Conservation (phyloP, 2,329 filamentous ascomycete genomes). For the Botrytis aclada region DNA sequence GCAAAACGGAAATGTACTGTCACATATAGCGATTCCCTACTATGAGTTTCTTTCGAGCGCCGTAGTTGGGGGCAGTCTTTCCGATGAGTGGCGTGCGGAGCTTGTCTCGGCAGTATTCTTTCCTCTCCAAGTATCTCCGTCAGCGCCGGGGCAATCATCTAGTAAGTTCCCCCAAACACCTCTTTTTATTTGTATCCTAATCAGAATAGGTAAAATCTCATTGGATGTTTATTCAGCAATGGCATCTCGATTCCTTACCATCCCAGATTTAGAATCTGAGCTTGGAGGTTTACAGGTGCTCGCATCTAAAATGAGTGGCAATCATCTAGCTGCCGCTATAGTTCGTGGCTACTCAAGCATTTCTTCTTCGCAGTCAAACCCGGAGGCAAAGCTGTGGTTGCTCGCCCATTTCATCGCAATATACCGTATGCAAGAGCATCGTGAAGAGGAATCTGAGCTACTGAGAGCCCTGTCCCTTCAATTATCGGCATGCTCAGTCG, state of each 20-base stretch:
- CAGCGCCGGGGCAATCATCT: not conserved
- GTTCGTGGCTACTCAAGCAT: conserved; percentile 28
- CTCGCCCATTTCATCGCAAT: conserved; percentile 65
- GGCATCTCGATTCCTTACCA: conserved; percentile 35
- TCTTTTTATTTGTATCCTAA: not conserved
- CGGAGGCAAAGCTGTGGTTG: conserved; percentile 55
- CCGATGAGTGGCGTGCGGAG: conserved; percentile 5
- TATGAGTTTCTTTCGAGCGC: conserved; percentile 35
- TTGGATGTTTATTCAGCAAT: conserved; percentile 33
- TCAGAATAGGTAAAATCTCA: conserved; percentile 22
- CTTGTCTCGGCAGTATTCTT: conserved; percentile 7
- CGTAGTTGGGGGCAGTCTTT: conserved; percentile 12
- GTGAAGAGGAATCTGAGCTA: conserved; percentile 42
- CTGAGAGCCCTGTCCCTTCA: conserved; percentile 54
- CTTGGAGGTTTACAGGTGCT: conserved; percentile 31
- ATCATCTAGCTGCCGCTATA: conserved; percentile 32
- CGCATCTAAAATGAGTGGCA: conserved; percentile 30
- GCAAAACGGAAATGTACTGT: conserved; percentile 27
- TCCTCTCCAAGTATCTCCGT: not conserved
- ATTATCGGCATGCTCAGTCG: conserved; percentile 49
- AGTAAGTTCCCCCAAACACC: not conserved
- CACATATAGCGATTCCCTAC: conserved; percentile 32
- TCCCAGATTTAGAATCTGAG: conserved; percentile 30
- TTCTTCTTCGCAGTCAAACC: conserved; percentile 26
- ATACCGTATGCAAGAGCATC: conserved; percentile 42